Base-by-base conservation (phyloP, 345 rosid species). In the Rhodamnia argentea region DNA sequence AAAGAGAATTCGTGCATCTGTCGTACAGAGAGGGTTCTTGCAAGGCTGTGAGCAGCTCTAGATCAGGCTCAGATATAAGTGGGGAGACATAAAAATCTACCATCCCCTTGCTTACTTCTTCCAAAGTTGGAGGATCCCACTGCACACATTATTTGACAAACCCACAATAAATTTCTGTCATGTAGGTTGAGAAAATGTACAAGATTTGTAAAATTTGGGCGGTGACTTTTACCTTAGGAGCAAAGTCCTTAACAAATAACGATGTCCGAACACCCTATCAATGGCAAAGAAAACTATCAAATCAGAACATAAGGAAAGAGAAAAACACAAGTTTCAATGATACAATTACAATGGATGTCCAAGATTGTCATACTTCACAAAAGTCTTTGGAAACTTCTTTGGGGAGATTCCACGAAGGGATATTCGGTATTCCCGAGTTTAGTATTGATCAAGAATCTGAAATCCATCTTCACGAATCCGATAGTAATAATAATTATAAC, bases 391-490 rank as follows among this genome's bases (percentile, higher is more conserved):
- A 95, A 85, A 94, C 93, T 59, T 26, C 83, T 86, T 90, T 90
- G 59, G 95, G 59, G 95, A 93, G 89, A 95, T 91, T 83, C 90
- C 92, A 55, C 92, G 87, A 52, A 91, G 88, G 86, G 99, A 92
- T 50, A 91, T 92, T 83, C 93, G 92, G 88, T 93, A 96, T 86
- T 97, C 99, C 58, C 93, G 95, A 88, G 93, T 94, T 90, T 94
- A 93, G 88, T 99, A 96, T 37, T 94, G 96, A 87, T 95, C 98
- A 85, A 94, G 96, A 51, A 95, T 89, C 87, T 95, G 95, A 87
- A 92, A 97, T 91, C 99, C 94, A 90, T 98, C 99, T 87, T 97
- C 98, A 90, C 93, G 90, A 87, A 96, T 92, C 99, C 96, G 85
- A 87, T 85, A 75, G 85, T 76, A 84, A 88, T 51, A 51, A 51